Evolutionary conservation across 345 rosid species (phyloP), one percentile per base, ranked within the genome.

Genomic region (Pistacia atlantica): DNA sequence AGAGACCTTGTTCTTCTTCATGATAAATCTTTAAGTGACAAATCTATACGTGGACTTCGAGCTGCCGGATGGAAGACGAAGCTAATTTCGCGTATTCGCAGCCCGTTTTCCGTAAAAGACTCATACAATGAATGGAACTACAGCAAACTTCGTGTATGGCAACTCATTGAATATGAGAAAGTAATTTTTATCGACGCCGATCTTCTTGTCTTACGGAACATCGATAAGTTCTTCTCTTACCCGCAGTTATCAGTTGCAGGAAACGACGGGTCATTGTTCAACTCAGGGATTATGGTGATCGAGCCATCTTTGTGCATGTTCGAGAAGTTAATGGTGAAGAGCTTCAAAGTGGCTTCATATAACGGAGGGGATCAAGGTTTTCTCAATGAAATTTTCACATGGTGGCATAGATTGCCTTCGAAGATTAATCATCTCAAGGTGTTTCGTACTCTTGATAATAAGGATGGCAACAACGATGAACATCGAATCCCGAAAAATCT

Each of bases 331-430:
- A 86, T 90, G 87, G 9, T 22, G 33, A 90, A 89, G 54, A 82
- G 80, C 2, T 63, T 65, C 8, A 76, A 77, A 62, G 33, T 93
- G 4, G 79, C 69, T 18, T 88, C 98, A 0, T 93, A 90, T 75
- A 96, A 93, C 1, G 98, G 97, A 0, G 98, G 98, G 2, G 99
- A 95, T 77, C 99, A 95, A 46, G 99, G 98, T 0, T 93, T 91
- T 42, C 86, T 93, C 4, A 93, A 93, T 35, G 98, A 95, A 77
- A 65, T 78, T 4, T 93, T 95, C 48, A 86, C 92, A 1, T 92
- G 97, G 98, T 93, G 98, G 97, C 99, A 95, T 20, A 80, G 99
- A 75, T 52, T 89, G 79, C 91, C 99, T 0, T 48, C 69, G 1
- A 86, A 71, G 3, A 74, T 89, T 13, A 95, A 95, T 73, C 69